Percentiles rank a stretch among this genome's conserved stretches.
phyloP scores from a whole-genome alignment of 2,329 filamentous ascomycete species.

The Diaporthe aspalathi region DNA sequence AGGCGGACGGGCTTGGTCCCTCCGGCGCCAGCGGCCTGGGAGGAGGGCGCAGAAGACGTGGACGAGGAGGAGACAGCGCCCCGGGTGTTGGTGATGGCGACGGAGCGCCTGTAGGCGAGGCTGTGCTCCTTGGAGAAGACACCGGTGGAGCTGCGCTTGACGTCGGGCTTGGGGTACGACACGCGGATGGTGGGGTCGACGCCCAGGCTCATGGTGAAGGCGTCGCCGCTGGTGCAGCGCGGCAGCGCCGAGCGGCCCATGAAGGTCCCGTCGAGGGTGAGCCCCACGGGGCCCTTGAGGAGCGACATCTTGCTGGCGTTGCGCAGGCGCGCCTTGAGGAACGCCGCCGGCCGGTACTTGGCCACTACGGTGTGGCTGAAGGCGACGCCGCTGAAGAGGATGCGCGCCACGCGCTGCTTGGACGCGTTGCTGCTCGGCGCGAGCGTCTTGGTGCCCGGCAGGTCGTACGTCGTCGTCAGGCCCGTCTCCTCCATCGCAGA shows the following conservation, averaged over 20 bases:
- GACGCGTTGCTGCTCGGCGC: conserved; percentile 60
- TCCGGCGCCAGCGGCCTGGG: background rate
- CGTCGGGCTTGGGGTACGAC: conserved; percentile 66
- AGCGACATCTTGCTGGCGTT: conserved; percentile 68
- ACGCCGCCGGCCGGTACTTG: conserved; percentile 70
- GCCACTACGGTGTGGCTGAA: conserved; percentile 70
- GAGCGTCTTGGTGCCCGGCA: conserved; percentile 68
- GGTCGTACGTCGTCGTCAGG: conserved; percentile 70
- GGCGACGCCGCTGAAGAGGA: conserved; percentile 60
- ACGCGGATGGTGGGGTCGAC: conserved; percentile 69
- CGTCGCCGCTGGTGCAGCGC: conserved; percentile 65
- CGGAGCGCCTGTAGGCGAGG: conserved; percentile 59
- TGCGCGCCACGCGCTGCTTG: conserved; percentile 70
- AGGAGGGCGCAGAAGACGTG: conserved; percentile 60
- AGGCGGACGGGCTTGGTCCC: conserved; percentile 58
- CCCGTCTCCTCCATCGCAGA: conserved; percentile 69
- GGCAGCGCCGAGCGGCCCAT: conserved; percentile 67
- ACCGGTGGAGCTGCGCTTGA: conserved; percentile 62
- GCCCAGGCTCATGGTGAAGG: conserved; percentile 66
- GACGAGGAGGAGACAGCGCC: conserved; percentile 41
- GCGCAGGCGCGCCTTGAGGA: conserved; percentile 67
- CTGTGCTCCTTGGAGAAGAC: conserved; percentile 66
- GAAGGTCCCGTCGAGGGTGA: conserved; percentile 73
- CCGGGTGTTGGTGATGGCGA: conserved; percentile 64
- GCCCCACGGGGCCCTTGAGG: conserved; percentile 64